These are phyloP conservation scores for Calocybe cyanea DNA, from an alignment of 768 basidiomycete genomes.

Conservation along the genomic window DNA sequence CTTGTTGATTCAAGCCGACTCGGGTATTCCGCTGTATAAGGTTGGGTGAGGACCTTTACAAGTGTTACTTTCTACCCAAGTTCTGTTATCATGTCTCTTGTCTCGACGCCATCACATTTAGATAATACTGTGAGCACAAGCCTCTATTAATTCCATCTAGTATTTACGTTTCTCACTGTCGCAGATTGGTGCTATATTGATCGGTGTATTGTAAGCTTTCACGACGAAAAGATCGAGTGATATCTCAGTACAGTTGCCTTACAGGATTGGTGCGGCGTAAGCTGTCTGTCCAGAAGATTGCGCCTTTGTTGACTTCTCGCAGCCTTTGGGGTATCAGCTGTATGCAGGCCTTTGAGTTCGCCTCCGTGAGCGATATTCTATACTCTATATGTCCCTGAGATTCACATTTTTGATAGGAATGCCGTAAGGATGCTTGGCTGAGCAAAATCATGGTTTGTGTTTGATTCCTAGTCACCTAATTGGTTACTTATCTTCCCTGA, in stretches of 20 bases:
- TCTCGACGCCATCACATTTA: slow-evolving; percentile 3
- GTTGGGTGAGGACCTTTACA: too few relatives aligned
- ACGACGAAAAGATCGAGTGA: neutral
- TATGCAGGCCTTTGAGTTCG: slow-evolving; percentile 14
- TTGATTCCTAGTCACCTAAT: neutral
- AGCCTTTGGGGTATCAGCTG: slow-evolving; percentile 15
- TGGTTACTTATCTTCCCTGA: neutral
- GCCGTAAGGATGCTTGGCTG: slow-evolving; percentile 5
- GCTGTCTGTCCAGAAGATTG: neutral
- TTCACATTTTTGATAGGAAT: neutral
- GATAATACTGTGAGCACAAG: slow-evolving; percentile 7
- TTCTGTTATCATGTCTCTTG: slow-evolving; percentile 4
- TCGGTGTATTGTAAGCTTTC: slow-evolving; percentile 11
- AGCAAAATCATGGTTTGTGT: slow-evolving; percentile 8
- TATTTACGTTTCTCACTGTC: neutral
- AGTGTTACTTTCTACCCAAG: too few relatives aligned
- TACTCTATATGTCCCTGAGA: neutral
- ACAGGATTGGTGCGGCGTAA: slow-evolving; percentile 12
- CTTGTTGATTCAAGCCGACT: too few relatives aligned
- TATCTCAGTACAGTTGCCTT: neutral
- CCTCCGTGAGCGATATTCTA: slow-evolving; percentile 2
- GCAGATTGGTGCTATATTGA: slow-evolving; percentile 11
- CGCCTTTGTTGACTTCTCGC: neutral
- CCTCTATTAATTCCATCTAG: neutral
- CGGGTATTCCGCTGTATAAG: too few relatives aligned